Conservation (phyloP, 306 rosid genomes). For the Dicorynia guianensis region DNA sequence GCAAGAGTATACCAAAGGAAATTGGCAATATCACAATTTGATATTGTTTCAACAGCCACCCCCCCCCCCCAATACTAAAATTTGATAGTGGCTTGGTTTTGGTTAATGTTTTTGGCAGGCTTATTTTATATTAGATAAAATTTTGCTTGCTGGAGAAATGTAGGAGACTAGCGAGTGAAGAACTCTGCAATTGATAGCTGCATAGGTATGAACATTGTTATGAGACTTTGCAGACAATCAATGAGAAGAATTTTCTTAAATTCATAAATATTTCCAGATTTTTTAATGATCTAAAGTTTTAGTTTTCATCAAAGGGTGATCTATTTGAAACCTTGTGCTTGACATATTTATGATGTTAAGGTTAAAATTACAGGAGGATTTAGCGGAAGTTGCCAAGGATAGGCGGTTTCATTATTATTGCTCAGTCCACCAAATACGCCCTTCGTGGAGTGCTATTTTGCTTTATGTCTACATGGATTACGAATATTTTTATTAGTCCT, state of each 20-base stretch:
- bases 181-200: constrained; percentile 70
- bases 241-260: too few relatives aligned
- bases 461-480: constrained; percentile 2
- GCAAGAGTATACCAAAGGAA: constrained; percentile 85
- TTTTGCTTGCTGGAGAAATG: constrained; percentile 84
- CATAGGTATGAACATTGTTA: constrained; percentile 69
- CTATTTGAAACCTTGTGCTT: neutral
- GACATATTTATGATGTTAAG: constrained; percentile 31
- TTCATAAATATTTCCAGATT: too few relatives aligned
- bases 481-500: neutral
- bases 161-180: constrained; percentile 94
- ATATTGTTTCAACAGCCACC: too few relatives aligned
- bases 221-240: neutral
- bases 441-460: neutral
- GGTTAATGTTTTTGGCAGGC: too few relatives aligned
- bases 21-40: constrained; percentile 72
- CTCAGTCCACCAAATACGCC: constrained; percentile 67
- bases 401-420: constrained; percentile 78
- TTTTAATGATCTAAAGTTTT: too few relatives aligned
- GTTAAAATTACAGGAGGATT: constrained; percentile 70
- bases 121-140: constrained; percentile 81
- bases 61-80: too few relatives aligned
- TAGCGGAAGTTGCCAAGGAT: constrained; percentile 87
- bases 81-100: too few relatives aligned
- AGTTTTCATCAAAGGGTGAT: too few relatives aligned